Conservation (phyloP, 176 grass and related monocot species). For the Pontederia crassipes region DNA sequence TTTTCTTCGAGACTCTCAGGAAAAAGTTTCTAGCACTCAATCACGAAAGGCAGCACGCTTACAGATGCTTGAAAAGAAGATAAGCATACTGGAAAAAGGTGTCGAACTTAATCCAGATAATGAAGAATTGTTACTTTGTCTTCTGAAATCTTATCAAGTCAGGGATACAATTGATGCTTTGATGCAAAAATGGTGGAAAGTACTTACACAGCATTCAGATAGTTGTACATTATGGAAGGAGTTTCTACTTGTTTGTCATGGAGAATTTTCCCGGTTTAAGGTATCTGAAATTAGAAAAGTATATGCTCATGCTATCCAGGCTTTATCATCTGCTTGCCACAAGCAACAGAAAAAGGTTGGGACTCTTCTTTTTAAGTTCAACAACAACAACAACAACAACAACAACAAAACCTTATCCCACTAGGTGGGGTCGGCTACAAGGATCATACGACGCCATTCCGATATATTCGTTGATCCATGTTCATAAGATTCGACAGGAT, state of each 20-base stretch:
- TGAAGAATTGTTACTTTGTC: constrained; percentile 67
- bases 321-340: constrained; percentile 60
- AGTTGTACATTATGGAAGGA: constrained; percentile 91
- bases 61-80: constrained; percentile 91
- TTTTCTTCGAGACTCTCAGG: constrained; percentile 25
- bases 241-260: constrained; percentile 78
- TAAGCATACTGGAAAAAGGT: constrained; percentile 87
- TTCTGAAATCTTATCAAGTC: constrained; percentile 69
- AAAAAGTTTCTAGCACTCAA: constrained; percentile 69
- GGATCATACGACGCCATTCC: too few species aligned
- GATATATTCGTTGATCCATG: too few species aligned
- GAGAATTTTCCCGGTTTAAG: constrained; percentile 89
- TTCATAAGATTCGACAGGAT: too few species aligned
- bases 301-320: constrained; percentile 70
- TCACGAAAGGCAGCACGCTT: constrained; percentile 67
- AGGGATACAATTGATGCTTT: constrained; percentile 56
- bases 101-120: constrained; percentile 83
- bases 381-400: too few species aligned
- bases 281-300: constrained; percentile 63
- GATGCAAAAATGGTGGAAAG: constrained; percentile 68
- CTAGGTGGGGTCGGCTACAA: too few species aligned
- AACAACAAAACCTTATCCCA: too few species aligned
- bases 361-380: constrained; percentile 3
- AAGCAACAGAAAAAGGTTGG: constrained; percentile 94
- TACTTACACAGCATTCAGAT: constrained; percentile 57